Percentiles rank a stretch among this genome's conserved stretches.
phyloP scores from a whole-genome alignment of 108 stramenopile genomes.

The Skeletonema costatum region DNA sequence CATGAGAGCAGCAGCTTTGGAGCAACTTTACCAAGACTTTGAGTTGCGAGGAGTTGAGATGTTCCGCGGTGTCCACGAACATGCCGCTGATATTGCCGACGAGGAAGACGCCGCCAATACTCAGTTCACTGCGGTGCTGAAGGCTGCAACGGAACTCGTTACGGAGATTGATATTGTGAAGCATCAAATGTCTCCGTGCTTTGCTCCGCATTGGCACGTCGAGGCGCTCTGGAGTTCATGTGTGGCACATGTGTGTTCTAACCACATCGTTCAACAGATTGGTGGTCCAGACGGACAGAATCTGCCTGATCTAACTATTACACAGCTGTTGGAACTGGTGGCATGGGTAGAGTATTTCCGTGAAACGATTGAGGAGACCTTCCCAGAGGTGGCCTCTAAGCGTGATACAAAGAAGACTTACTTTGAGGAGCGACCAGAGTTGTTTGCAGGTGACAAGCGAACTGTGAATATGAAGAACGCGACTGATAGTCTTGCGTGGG shows the following conservation, averaged over 20 bases:
- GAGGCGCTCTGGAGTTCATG: conserved; percentile 86
- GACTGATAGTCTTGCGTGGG: conserved; percentile 81
- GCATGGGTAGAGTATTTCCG: conserved; percentile 90
- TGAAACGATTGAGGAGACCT: conserved; percentile 88
- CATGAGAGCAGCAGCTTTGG: conserved; percentile 85
- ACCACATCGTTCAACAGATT: conserved; percentile 88
- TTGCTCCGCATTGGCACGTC: conserved; percentile 83
- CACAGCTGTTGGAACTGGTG: conserved; percentile 87
- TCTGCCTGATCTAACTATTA: conserved; percentile 76
- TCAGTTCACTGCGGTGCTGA: conserved; percentile 79
- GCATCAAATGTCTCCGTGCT: conserved; percentile 87
- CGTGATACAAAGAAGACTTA: conserved; percentile 74
- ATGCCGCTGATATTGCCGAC: conserved; percentile 63
- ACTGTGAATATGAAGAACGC: conserved; percentile 82
- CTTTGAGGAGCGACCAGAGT: conserved; percentile 74
- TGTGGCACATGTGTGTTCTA: conserved; percentile 85
- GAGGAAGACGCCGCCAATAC: conserved; percentile 68
- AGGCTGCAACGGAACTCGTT: conserved; percentile 79
- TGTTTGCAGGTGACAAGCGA: conserved; percentile 67
- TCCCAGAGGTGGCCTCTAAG: conserved; percentile 71
- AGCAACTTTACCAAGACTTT: conserved; percentile 85
- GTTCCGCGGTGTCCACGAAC: conserved; percentile 72
- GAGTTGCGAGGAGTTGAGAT: conserved; percentile 76
- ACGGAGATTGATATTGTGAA: conserved; percentile 85
- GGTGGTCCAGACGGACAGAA: conserved; percentile 84